These are phyloP conservation scores for Globisporangium barbulae DNA, from an alignment of 352 stramenopile genomes.

Conservation along the genomic window DNA sequence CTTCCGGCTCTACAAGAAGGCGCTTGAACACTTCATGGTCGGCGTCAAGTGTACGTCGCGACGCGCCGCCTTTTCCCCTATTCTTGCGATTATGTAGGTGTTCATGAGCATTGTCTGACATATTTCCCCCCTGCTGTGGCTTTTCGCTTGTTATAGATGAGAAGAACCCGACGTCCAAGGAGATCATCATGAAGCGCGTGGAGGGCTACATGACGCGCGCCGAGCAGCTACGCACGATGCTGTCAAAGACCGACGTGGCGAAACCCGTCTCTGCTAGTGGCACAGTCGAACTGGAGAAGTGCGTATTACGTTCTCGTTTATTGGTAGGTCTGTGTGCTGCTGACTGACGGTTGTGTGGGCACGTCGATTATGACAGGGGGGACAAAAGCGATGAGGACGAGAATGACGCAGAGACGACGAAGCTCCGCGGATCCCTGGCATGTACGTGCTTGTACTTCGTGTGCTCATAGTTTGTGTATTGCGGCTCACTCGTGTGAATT, in stretches of 20 bases:
- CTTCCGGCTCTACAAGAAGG: slow-evolving; percentile 86
- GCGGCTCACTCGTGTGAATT: background rate
- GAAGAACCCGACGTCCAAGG: slow-evolving; percentile 88
- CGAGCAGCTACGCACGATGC: slow-evolving; percentile 81
- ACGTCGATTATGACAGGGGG: slow-evolving; percentile 32
- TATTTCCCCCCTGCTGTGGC: background rate
- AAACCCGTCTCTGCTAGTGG: slow-evolving; percentile 55
- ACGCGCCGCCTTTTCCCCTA: background rate
- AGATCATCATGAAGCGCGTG: slow-evolving; percentile 90
- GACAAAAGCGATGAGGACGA: slow-evolving; percentile 89
- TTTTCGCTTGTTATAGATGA: slow-evolving; percentile 49
- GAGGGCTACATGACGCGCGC: slow-evolving; percentile 89
- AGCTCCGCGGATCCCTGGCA: slow-evolving; percentile 93
- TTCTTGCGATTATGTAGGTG: background rate
- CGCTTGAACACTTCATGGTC: slow-evolving; percentile 88
- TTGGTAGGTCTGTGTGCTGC: background rate
- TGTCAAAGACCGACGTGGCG: slow-evolving; percentile 58
- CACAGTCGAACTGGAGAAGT: slow-evolving; percentile 77
- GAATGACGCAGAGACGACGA: slow-evolving; percentile 93
- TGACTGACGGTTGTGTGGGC: background rate
- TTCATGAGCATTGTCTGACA: background rate
- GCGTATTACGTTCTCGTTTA: slow-evolving; percentile 2
- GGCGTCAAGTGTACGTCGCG: slow-evolving; percentile 78
- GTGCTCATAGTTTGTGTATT: background rate
- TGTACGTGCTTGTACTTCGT: slow-evolving; percentile 37